Percentiles rank a stretch among this genome's conserved stretches.
Evolutionary conservation across 129 eudicot species (phyloP).

Genomic region (Glebionis coronaria): DNA sequence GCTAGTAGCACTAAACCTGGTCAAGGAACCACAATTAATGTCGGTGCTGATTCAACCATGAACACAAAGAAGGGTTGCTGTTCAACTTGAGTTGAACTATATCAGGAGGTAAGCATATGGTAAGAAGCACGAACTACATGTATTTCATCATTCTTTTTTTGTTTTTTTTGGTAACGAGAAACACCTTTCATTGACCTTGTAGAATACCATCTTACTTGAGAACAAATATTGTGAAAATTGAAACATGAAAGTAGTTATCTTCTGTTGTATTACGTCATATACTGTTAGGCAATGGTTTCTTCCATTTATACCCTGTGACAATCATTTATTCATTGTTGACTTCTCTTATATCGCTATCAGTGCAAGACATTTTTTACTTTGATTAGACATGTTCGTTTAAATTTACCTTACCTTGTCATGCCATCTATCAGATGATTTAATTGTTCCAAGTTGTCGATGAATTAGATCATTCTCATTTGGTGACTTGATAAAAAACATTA

Average conservation of each 20-base stretch:
- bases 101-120: conserved; percentile 16
- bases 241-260: conserved; percentile 12
- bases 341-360: not conserved
- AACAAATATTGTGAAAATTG: conserved; percentile 26
- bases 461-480: not conserved
- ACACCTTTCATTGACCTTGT: conserved; percentile 26
- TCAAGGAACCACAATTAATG: conserved; percentile 74
- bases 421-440: not conserved
- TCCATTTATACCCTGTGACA: not conserved
- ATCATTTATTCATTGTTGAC: conserved; percentile 1
- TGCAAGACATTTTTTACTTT: not conserved
- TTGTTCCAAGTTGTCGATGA: not conserved
- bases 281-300: not conserved
- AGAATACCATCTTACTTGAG: conserved; percentile 32
- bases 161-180: conserved; percentile 17
- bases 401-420: not conserved
- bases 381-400: not conserved
- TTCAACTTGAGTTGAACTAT: conserved; percentile 49
- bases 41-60: conserved; percentile 41
- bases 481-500: not conserved
- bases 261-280: conserved; percentile 10
- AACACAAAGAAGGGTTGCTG: conserved; percentile 56
- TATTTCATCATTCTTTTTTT: conserved; percentile 25
- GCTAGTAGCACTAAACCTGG: conserved; percentile 51
- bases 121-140: not conserved